Conservation (phyloP, 2,329 filamentous ascomycete genomes). For the Xylaria polymorpha region DNA sequence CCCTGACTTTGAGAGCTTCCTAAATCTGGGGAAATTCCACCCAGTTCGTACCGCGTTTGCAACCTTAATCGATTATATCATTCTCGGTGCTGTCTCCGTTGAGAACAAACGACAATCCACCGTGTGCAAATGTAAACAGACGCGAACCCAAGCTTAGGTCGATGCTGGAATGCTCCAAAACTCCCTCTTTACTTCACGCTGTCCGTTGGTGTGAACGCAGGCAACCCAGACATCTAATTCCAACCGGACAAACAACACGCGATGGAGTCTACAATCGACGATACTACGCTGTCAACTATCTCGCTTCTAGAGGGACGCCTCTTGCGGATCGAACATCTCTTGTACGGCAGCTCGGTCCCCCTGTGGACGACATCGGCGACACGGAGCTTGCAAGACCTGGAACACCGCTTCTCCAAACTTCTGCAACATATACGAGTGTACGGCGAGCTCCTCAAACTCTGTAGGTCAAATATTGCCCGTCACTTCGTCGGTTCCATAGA, state of each 20-base stretch:
- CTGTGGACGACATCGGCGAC: constrained; percentile 56
- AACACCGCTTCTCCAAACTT: constrained; percentile 64
- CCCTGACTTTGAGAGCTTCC: constrained; percentile 5
- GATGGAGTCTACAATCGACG: constrained; percentile 57
- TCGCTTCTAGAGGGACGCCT: constrained; percentile 69
- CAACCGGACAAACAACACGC: constrained; percentile 5
- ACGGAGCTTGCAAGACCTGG: constrained; percentile 62
- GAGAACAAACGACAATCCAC: neutral
- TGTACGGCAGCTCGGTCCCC: constrained; percentile 60
- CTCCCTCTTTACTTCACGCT: neutral
- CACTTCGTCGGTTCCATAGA: neutral
- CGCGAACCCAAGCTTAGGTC: neutral
- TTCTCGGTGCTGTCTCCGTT: neutral
- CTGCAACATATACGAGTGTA: constrained; percentile 66
- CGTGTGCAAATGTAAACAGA: neutral
- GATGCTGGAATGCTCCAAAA: neutral
- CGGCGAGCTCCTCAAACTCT: constrained; percentile 69
- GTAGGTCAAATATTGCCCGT: constrained; percentile 54
- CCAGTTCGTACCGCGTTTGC: neutral
- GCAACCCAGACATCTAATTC: neutral
- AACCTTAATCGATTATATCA: neutral
- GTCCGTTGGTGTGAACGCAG: neutral
- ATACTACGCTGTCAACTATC: constrained; percentile 66
- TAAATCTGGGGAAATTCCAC: constrained; percentile 21
- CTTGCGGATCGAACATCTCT: constrained; percentile 67